Evolutionary conservation across 225 moss, liverwort and hornwort species (phyloP).

Genomic region (Lunularia cruciata): DNA sequence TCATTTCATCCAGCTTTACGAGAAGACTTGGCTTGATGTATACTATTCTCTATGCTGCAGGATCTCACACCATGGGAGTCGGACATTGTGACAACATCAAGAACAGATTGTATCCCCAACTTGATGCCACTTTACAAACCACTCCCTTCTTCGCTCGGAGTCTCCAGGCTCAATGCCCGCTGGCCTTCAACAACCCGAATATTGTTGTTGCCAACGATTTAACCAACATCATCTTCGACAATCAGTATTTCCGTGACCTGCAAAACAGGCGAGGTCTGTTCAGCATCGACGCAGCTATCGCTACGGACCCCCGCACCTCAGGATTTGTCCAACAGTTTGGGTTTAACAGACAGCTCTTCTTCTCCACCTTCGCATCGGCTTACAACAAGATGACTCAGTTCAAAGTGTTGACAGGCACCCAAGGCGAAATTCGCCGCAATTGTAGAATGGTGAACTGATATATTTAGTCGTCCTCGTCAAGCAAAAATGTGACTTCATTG

Average conservation of each 20-base stretch:
- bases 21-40: no score
- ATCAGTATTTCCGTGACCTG: constrained; percentile 48
- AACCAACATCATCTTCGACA: constrained; percentile 53
- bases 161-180: constrained; percentile 39
- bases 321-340: constrained; percentile 38
- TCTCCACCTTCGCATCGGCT: constrained; percentile 43
- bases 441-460: constrained; percentile 23
- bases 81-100: constrained; percentile 51
- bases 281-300: constrained; percentile 50
- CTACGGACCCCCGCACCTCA: constrained; percentile 43
- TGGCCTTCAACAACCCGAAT: constrained; percentile 27
- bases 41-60: no score
- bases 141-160: constrained; percentile 30
- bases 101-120: constrained; percentile 44
- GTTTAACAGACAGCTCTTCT: constrained; percentile 44
- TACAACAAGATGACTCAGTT: constrained; percentile 44
- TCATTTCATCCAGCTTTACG: no score
- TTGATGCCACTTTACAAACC: constrained; percentile 33
- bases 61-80: constrained; percentile 54
- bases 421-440: constrained; percentile 48
- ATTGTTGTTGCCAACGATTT: constrained; percentile 42
- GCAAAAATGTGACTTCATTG: no score
- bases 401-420: constrained; percentile 39
- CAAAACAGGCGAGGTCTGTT: constrained; percentile 45
- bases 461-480: no score